phyloP scores from a whole-genome alignment of 1,284 basidiomycete species.

The Rhizoctonia solani region DNA sequence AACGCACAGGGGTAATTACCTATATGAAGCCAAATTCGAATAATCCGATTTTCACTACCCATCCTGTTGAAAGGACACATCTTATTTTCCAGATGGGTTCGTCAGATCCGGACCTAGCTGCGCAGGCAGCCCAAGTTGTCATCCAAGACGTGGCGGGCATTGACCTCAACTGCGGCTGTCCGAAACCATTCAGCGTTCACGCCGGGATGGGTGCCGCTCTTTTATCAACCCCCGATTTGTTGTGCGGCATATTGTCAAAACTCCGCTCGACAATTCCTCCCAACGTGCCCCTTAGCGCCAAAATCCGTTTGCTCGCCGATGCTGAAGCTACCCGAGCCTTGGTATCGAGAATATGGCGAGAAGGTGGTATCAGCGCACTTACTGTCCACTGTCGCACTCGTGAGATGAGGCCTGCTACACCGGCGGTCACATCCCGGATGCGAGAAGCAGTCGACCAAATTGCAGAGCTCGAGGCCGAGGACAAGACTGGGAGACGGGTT shows the following conservation, averaged over 20 bases:
- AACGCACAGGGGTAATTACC: slow-evolving; percentile 84
- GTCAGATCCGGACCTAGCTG: slow-evolving; percentile 85
- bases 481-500: slow-evolving; percentile 56
- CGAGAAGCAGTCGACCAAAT: slow-evolving; percentile 85
- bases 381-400: slow-evolving; percentile 96
- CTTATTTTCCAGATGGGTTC: slow-evolving; percentile 93
- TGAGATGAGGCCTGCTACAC: slow-evolving; percentile 86
- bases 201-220: slow-evolving; percentile 97
- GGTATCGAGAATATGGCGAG: slow-evolving; percentile 82
- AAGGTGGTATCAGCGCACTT: slow-evolving; percentile 80
- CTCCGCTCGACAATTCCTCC: slow-evolving; percentile 74
- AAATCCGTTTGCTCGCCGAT: slow-evolving; percentile 87
- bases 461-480: slow-evolving; percentile 58
- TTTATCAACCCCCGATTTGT: slow-evolving; percentile 85
- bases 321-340: slow-evolving; percentile 87
- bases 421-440: slow-evolving; percentile 78
- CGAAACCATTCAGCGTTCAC: slow-evolving; percentile 94
- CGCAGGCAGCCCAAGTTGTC: slow-evolving; percentile 86
- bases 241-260: slow-evolving; percentile 83
- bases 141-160: slow-evolving; percentile 91
- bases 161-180: slow-evolving; percentile 94
- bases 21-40: slow-evolving; percentile 75
- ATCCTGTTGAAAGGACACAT: slow-evolving; percentile 91
- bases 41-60: slow-evolving; percentile 83
- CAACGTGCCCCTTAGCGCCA: slow-evolving; percentile 83